phyloP scores from a whole-genome alignment of 805 yeast species.

The Zygoascus biomembranicola region DNA sequence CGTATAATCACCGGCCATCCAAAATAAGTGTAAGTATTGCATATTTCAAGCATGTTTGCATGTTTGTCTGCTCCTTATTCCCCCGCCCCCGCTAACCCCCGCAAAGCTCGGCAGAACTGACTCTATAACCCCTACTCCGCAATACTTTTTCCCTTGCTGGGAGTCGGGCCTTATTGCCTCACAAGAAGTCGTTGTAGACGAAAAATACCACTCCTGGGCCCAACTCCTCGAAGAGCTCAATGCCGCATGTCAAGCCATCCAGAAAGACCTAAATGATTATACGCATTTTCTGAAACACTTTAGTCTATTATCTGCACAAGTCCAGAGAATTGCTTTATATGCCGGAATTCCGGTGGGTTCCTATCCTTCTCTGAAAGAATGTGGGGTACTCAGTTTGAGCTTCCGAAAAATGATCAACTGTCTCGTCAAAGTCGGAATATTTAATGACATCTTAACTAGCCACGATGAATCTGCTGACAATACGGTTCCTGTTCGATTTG shows the following conservation, averaged over 20 bases:
- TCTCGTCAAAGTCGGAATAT: slow-evolving; percentile 13
- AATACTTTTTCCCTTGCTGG: neutral
- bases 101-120: neutral
- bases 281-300: slow-evolving; percentile 3
- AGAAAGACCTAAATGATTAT: neutral
- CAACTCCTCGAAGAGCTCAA: neutral
- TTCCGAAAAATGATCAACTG: slow-evolving; percentile 14
- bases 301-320: slow-evolving; percentile 5
- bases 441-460: slow-evolving; percentile 8
- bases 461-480: neutral
- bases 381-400: slow-evolving; percentile 10
- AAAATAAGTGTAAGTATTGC: neutral
- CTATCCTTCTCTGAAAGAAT: slow-evolving; percentile 11
- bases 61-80: too few relatives aligned
- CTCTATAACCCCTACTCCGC: neutral
- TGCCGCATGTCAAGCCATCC: neutral
- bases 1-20: neutral
- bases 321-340: slow-evolving; percentile 13
- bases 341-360: slow-evolving; percentile 20
- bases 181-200: neutral
- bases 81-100: neutral
- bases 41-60: too few relatives aligned
- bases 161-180: slow-evolving; percentile 1
- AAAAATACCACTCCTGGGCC: neutral
- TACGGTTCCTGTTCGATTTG: neutral